Conservation (phyloP, 179 eudicot species). For the Corrigiola litoralis region DNA sequence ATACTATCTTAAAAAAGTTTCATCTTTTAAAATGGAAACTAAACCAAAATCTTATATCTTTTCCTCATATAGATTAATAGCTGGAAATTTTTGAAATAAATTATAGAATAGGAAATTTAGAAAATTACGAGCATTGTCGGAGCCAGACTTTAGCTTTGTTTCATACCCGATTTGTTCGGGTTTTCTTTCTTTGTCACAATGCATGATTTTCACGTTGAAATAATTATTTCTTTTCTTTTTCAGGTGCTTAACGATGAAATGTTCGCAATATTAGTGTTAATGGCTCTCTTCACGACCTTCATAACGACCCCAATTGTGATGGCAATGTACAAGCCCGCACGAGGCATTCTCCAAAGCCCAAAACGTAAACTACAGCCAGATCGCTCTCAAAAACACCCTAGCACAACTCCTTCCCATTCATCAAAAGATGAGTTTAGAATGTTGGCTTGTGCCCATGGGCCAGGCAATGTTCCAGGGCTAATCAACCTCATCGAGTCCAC, state of each 20-base stretch:
- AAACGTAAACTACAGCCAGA: conserved; percentile 38
- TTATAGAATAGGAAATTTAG: too few species aligned
- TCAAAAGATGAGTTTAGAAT: conserved; percentile 39
- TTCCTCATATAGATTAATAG: too few species aligned
- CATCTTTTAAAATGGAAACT: too few species aligned
- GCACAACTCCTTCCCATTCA: conserved; percentile 14
- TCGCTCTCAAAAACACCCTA: conserved; percentile 10
- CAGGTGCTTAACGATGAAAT: conserved; percentile 80
- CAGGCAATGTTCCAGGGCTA: conserved; percentile 53
- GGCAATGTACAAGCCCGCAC: conserved; percentile 63
- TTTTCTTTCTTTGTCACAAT: not conserved
- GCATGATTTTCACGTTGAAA: not conserved
- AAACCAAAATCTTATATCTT: too few species aligned
- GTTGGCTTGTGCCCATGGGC: conserved; percentile 57
- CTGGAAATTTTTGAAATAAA: too few species aligned
- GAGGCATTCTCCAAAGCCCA: conserved; percentile 12
- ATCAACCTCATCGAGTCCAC: conserved; percentile 55
- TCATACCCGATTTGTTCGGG: not conserved
- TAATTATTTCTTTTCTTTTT: not conserved
- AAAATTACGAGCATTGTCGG: too few species aligned
- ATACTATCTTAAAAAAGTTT: too few species aligned
- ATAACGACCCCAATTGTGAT: conserved; percentile 76
- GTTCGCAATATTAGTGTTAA: conserved; percentile 73
- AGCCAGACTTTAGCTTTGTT: too few species aligned
- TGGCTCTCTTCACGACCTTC: conserved; percentile 91